Conservation (phyloP, 352 stramenopile genomes). For the Pythium dissotocum region DNA sequence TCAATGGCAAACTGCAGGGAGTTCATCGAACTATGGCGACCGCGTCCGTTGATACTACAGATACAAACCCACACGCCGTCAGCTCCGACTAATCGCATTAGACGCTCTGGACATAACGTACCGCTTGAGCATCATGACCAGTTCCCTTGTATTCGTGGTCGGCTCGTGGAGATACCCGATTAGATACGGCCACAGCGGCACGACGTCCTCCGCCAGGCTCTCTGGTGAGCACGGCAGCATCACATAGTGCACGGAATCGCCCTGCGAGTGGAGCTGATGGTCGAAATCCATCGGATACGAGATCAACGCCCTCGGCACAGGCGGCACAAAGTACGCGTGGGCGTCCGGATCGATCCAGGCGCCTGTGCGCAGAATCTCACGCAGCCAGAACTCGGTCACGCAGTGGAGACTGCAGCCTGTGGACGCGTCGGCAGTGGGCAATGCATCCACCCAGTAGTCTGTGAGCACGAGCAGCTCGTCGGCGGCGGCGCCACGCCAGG, state of each 20-base stretch:
- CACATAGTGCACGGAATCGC: slow-evolving; percentile 9
- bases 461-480: slow-evolving; percentile 45
- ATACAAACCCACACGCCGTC: background rate
- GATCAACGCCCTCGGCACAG: slow-evolving; percentile 25
- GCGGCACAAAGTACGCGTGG: slow-evolving; percentile 53
- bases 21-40: slow-evolving; percentile 10
- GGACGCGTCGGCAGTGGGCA: slow-evolving; percentile 5
- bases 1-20: slow-evolving; percentile 22
- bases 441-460: slow-evolving; percentile 50
- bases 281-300: slow-evolving; percentile 47
- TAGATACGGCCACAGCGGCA: slow-evolving; percentile 78
- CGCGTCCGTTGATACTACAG: slow-evolving; percentile 10
- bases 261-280: background rate
- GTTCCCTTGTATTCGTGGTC: slow-evolving; percentile 38
- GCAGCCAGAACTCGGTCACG: slow-evolving; percentile 65
- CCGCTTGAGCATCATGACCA: slow-evolving; percentile 42
- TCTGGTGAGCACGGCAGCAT: slow-evolving; percentile 49
- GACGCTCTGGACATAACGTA: slow-evolving; percentile 23
- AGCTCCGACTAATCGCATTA: background rate
- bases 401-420: background rate
- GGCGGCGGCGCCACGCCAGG: slow-evolving; percentile 1
- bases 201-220: slow-evolving; percentile 31
- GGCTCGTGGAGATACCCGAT: slow-evolving; percentile 46
- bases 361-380: slow-evolving; percentile 39
- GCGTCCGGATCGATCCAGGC: slow-evolving; percentile 38